Evolutionary conservation across 78 protist species (phyloP).

Genomic region (Dictyostelium intermedium): DNA sequence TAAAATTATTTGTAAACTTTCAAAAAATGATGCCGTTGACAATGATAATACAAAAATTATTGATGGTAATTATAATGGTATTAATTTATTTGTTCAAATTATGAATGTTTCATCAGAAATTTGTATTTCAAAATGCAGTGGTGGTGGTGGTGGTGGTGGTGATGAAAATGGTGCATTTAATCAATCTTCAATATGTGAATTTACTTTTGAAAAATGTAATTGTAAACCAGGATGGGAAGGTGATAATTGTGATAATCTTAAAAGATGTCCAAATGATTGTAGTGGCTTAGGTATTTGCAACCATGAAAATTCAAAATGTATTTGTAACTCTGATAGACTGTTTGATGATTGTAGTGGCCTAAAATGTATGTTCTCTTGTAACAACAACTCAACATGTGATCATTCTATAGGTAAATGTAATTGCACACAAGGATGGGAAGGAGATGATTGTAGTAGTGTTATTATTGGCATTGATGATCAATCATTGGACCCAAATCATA

Average conservation of each 20-base stretch:
- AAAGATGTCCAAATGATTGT: background rate
- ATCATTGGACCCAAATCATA: too few species aligned
- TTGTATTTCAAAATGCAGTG: background rate
- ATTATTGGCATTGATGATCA: too few species aligned
- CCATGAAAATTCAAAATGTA: background rate
- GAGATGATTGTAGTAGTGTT: background rate
- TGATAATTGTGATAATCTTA: background rate
- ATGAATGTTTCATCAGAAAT: background rate
- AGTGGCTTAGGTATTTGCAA: background rate
- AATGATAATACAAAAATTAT: too few species aligned
- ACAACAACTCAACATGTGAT: too few species aligned
- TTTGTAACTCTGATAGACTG: too few species aligned
- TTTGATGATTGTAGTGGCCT: background rate
- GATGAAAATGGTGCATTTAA: too few species aligned
- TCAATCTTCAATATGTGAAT: background rate
- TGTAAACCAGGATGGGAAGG: background rate
- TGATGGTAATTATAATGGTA: background rate
- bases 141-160: background rate
- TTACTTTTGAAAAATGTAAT: background rate
- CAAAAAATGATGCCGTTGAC: too few species aligned
- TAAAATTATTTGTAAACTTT: background rate
- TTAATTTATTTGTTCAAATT: background rate
- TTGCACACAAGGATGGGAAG: background rate
- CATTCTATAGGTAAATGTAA: background rate
- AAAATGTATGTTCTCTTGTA: background rate